These are phyloP conservation scores for Dactylellina drechsleri DNA, from an alignment of 2,329 filamentous ascomycete genomes.

Conservation along the genomic window DNA sequence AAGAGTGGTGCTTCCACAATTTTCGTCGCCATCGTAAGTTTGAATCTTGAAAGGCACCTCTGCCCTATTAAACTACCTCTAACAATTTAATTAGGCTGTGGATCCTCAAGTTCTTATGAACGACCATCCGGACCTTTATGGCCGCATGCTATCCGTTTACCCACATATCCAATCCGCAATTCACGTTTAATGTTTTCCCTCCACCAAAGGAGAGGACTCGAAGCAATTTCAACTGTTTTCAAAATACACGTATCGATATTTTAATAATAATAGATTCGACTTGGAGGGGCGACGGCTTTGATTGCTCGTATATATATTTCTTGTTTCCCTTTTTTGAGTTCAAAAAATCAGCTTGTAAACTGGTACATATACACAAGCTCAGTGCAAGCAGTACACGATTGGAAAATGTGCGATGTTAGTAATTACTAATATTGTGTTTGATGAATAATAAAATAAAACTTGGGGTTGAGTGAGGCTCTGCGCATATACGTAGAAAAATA, in stretches of 20 bases:
- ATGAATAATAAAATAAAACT: not conserved
- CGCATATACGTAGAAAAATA: not conserved
- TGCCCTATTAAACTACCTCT: conserved; percentile 31
- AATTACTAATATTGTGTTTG: not conserved
- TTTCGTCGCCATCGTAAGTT: conserved; percentile 80
- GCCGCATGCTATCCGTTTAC: conserved; percentile 81
- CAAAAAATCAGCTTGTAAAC: not conserved
- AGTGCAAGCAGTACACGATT: conserved; percentile 1
- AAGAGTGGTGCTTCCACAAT: conserved; percentile 90
- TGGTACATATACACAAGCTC: not conserved
- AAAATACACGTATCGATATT: not conserved
- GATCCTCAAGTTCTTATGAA: conserved; percentile 78
- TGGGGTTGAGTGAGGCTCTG: not conserved
- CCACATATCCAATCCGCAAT: conserved; percentile 84
- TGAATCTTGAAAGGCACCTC: not conserved
- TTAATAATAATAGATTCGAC: no score
- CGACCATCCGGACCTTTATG: conserved; percentile 83
- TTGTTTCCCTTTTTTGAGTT: not conserved
- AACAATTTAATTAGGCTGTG: conserved; percentile 66
- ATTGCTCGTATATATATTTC: not conserved
- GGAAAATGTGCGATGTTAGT: not conserved
- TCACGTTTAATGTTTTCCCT: conserved; percentile 31
- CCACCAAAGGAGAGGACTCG: no score
- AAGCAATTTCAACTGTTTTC: not conserved
- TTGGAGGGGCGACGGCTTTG: no score